Base-by-base conservation (phyloP, 2,329 filamentous ascomycete species). In the Cytospora mali region DNA sequence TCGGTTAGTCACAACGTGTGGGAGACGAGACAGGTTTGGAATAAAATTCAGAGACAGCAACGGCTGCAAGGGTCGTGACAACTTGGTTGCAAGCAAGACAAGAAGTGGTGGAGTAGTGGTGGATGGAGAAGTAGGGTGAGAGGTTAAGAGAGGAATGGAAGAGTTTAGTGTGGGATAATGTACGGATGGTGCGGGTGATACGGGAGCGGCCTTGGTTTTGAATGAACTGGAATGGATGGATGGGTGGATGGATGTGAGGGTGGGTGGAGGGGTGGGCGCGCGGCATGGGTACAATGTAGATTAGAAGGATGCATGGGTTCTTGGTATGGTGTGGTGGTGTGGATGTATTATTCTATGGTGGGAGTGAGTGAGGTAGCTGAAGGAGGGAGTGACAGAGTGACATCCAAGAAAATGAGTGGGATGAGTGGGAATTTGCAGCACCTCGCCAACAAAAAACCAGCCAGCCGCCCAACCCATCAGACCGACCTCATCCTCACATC, bases 201-300 rank as follows among this genome's bases (percentile, higher is more conserved):
- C 64, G 64, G 64, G 62, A 65, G 53, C 52, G 31, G 56, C 53
- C 61, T 52, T 50, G 64, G 53, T 65, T 63, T 65, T 63, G 56
- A 63, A 61, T 55, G 58, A 48, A 18, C 52, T 56, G 63, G 61
- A 63, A 62, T 60, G 58, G 27, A 54, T n/a, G n/a, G n/a, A 42
- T 23, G 50, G 28, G 35, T 51, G 58, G 50, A 54, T 29, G 58
- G 35, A 48, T 46, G 31, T 53, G 33, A 35, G n/a, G 56, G 35
- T 28, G 23, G 57, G 16, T 11, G 28, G 28, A 51, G 21, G n/a
- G n/a, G n/a, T n/a, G n/a, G n/a, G n/a, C n/a, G n/a, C n/a, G 23
- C 27, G 55, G 27, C 35, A 48, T 39, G 53, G n/a, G 56, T 55
- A 42, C 49, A 29, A 27, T n/a, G 28, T 21, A 31, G 31, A 51